A percentile compares a stretch with the other conserved stretches of the same genome.
phyloP scores from a whole-genome alignment of 1,284 basidiomycete species.

The Exobasidium cylindrosporum region DNA sequence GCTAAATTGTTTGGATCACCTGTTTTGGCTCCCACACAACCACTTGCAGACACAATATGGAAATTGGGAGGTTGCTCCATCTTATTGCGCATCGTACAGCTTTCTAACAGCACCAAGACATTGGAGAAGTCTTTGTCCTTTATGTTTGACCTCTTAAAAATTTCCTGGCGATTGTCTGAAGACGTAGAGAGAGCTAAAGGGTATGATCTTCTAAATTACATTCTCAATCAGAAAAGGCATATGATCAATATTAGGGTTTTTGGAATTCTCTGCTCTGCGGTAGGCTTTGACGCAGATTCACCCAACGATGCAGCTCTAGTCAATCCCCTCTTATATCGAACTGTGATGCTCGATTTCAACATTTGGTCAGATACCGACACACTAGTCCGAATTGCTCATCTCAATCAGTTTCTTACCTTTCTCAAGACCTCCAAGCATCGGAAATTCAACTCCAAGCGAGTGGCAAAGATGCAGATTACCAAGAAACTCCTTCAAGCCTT shows the following conservation, averaged over 20 bases:
- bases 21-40: conserved; percentile 63
- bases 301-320: conserved; percentile 63
- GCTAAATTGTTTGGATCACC: conserved; percentile 41
- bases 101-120: conserved; percentile 64
- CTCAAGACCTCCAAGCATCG: conserved; percentile 66
- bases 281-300: conserved; percentile 65
- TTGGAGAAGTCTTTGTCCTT: conserved; percentile 70
- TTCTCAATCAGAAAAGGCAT: conserved; percentile 70
- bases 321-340: conserved; percentile 76
- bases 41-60: conserved; percentile 75
- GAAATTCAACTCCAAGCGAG: conserved; percentile 39
- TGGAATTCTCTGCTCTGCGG: conserved; percentile 74
- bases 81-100: conserved; percentile 71
- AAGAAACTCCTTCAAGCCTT: conserved; percentile 58
- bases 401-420: conserved; percentile 76
- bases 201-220: conserved; percentile 77
- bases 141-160: conserved; percentile 71
- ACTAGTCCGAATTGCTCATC: conserved; percentile 68
- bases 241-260: conserved; percentile 74
- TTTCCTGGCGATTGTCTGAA: conserved; percentile 69
- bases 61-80: conserved; percentile 78
- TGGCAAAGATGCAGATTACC: conserved; percentile 61
- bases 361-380: conserved; percentile 70
- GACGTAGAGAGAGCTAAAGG: conserved; percentile 39
- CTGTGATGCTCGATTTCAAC: conserved; percentile 82